Percentiles rank a stretch among this genome's conserved stretches.
Evolutionary conservation across 306 rosid genomes (phyloP).

Genomic region (cucumber (Cucumis sativus)): Cucumber_9930_V3 NC_026657.2:38853001-38853500

Average conservation of each 20-base stretch:
- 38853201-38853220: not conserved
- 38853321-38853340: constrained; percentile 9
- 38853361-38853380: not conserved
- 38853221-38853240: not conserved
- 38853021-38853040: too few species aligned
- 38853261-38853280: not conserved
- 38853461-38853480: not conserved
- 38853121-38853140: not conserved
- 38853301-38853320: not conserved
- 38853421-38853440: not conserved
- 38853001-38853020: too few species aligned
- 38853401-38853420: constrained; percentile 11
- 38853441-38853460: constrained; percentile 4
- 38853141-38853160: not conserved
- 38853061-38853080: not conserved
- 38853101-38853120: not conserved
- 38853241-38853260: not conserved
- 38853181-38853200: constrained; percentile 4
- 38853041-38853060: not conserved
- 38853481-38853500: constrained; percentile 64
- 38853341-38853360: not conserved
- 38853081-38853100: not conserved
- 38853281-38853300: constrained; percentile 5
- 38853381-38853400: not conserved
- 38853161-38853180: constrained; percentile 8